Evolutionary conservation across 148 eudicot species (phyloP).

Genomic region (Rhododendron griersonianum): DNA sequence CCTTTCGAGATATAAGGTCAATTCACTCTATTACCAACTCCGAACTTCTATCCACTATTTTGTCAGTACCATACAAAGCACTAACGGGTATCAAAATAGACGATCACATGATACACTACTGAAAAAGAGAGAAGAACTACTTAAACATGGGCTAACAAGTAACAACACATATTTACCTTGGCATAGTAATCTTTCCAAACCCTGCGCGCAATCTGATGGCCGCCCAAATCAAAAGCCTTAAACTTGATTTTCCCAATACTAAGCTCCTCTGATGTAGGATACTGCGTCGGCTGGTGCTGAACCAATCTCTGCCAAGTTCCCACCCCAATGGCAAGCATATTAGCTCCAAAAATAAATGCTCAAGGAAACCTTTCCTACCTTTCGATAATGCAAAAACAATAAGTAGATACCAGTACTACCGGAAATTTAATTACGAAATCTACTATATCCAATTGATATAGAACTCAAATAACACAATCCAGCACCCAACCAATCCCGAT

Average conservation of each 20-base stretch:
- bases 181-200: conserved; percentile 90
- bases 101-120: background rate
- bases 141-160: background rate
- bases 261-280: conserved; percentile 73
- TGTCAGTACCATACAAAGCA: background rate
- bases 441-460: background rate
- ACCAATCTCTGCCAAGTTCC: conserved; percentile 51
- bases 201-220: conserved; percentile 76
- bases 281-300: conserved; percentile 77
- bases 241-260: conserved; percentile 80
- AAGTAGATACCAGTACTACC: background rate
- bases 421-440: background rate
- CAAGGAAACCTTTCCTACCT: background rate
- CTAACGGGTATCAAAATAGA: background rate
- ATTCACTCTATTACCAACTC: background rate
- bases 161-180: conserved; percentile 29
- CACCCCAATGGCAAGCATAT: background rate
- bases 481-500: background rate
- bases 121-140: background rate
- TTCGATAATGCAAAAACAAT: background rate
- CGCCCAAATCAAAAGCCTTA: conserved; percentile 81
- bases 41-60: background rate
- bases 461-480: background rate
- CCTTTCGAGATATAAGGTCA: background rate
- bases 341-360: background rate